These are phyloP conservation scores for Psilocybe sp. DNA, from an alignment of 768 basidiomycete genomes.

Conservation along the genomic window DNA sequence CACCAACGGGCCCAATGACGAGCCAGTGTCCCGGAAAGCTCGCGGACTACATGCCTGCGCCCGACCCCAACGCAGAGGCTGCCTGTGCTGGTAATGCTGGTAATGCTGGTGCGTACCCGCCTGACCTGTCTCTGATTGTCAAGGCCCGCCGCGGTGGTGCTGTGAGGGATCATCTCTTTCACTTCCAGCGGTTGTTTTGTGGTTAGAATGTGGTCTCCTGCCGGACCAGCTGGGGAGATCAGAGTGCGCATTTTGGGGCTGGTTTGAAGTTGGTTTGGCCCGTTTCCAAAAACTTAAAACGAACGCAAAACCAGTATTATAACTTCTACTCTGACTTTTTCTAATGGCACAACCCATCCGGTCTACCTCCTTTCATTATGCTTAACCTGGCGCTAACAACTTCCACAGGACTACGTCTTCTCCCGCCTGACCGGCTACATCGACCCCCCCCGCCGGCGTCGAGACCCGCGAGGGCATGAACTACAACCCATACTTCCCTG, in stretches of 20 bases:
- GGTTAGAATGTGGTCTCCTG: no score
- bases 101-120: conserved; percentile 94
- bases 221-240: no score
- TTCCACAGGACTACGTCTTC: conserved; percentile 87
- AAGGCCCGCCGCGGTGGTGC: conserved; percentile 98
- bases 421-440: conserved; percentile 95
- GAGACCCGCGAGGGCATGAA: conserved; percentile 97
- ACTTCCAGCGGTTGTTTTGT: neutral
- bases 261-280: no score
- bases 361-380: no score
- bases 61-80: conserved; percentile 98
- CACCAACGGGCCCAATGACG: conserved; percentile 88
- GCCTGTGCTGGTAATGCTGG: conserved; percentile 93
- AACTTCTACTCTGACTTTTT: no score
- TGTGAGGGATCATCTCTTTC: conserved; percentile 54
- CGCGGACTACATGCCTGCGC: conserved; percentile 91
- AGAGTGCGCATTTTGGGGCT: no score
- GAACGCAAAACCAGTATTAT: no score
- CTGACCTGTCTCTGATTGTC: conserved; percentile 94
- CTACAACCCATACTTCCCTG: conserved; percentile 99
- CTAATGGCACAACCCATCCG: no score
- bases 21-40: conserved; percentile 95
- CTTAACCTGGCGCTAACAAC: neutral
- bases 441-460: conserved; percentile 93
- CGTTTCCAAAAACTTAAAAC: no score